A percentile compares a stretch with the other conserved stretches of the same genome.
phyloP scores from a whole-genome alignment of 805 yeast species.

The Cyberlindnera japonica region DNA sequence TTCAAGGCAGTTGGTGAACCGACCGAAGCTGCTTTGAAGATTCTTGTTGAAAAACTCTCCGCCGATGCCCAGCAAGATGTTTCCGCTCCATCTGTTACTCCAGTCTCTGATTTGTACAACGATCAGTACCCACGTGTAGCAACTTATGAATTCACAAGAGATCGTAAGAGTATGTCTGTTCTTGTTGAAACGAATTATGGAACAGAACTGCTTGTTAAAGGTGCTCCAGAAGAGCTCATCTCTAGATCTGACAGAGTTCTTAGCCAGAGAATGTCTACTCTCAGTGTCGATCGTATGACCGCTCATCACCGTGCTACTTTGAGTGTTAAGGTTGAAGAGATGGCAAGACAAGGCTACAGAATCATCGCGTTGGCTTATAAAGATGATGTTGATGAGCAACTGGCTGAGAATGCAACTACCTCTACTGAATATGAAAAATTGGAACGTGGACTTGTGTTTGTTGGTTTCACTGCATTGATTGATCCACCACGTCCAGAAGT shows the following conservation, averaged over 20 bases:
- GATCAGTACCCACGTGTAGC: constrained; percentile 29
- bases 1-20: constrained; percentile 45
- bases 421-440: constrained; percentile 37
- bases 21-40: constrained; percentile 52
- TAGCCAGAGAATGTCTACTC: constrained; percentile 26
- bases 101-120: constrained; percentile 25
- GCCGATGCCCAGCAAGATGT: constrained; percentile 32
- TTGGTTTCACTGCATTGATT: constrained; percentile 40
- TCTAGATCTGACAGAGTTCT: constrained; percentile 38
- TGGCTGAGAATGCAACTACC: constrained; percentile 25
- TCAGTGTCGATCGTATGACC: constrained; percentile 27
- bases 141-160: constrained; percentile 47
- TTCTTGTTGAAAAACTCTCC: constrained; percentile 33
- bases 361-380: constrained; percentile 34
- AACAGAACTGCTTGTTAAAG: constrained; percentile 41
- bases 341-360: constrained; percentile 33
- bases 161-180: constrained; percentile 52
- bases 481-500: constrained; percentile 45
- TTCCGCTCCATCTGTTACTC: constrained; percentile 24
- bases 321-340: constrained; percentile 34
- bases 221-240: constrained; percentile 52
- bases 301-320: constrained; percentile 32
- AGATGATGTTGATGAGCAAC: constrained; percentile 32
- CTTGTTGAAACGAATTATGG: constrained; percentile 30
- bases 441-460: constrained; percentile 29